Base-by-base conservation (phyloP, 2,329 filamentous ascomycete species). In the Microdochium trichocladiopsis region DNA sequence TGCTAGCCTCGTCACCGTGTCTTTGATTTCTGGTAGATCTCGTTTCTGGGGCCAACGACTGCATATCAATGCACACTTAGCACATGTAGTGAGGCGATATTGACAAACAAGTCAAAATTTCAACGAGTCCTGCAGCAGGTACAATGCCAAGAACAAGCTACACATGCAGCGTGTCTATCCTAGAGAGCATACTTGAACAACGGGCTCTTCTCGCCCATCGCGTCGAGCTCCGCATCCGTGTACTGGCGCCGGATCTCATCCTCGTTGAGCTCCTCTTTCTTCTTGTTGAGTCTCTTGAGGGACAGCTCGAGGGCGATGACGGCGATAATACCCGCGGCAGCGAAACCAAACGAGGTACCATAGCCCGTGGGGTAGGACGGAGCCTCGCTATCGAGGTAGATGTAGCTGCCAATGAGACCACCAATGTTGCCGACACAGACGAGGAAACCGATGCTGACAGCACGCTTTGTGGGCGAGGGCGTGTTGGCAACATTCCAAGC, bases 401-500 rank as follows among this genome's bases (percentile, higher is more conserved):
- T 69, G 28, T 62, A 67, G 9, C 61, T 64, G 1, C 67, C 67
- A 18, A 68, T 59, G 6, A 72, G 59, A 4, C 69, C 67, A 22
- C 68, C 68, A 24, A 62, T 61, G 52, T 72, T 70, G 3, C 72
- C 72, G 23, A 68, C 57, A n/a, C 66, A 70, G 14, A 75, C 68
- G 0, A 73, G 55, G 25, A 69, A 67, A 0, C 63, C 73, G 49
- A 74, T 73, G 2, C 69, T 67, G 47, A 74, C 67, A 4, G 70
- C 70, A 22, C 73, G 64, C 48, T 71, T 73, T 0, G 63, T 61
- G 0, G 72, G 63, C 3, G 65, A 62, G 0, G 69, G 65, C 0
- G 67, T 62, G 50, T 74, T 75, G 52, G 63, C 64, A 0, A 70
- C 64, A 33, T 67, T 71, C 72, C 72, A 75, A 0, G 71, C 66